Conservation (phyloP, 169 alveolate species). For the Plasmodium yoelii region DNA sequence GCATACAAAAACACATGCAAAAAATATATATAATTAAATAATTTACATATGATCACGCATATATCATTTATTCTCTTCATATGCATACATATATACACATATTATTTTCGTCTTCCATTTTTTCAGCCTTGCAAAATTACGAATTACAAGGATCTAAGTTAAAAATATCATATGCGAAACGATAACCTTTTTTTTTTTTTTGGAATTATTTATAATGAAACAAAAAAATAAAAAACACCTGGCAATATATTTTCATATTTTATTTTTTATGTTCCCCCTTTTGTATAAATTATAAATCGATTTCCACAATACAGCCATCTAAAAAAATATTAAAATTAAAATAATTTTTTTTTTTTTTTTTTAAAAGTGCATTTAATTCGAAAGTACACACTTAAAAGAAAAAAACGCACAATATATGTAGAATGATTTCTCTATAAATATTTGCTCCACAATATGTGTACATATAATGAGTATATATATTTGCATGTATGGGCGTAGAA, state of each 20-base stretch:
- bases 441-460: no score
- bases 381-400: constrained; percentile 1
- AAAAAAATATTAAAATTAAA: constrained; percentile 35
- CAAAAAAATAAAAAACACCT: neutral
- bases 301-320: constrained; percentile 74
- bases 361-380: neutral
- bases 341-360: neutral
- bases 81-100: neutral
- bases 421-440: neutral
- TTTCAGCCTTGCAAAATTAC: constrained; percentile 76
- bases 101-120: constrained; percentile 4
- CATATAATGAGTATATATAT: neutral
- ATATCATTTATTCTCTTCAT: no score
- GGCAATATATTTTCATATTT: constrained; percentile 1
- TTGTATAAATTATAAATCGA: constrained; percentile 62
- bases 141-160: constrained; percentile 62
- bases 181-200: constrained; percentile 1
- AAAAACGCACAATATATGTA: constrained; percentile 2
- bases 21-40: no score
- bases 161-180: constrained; percentile 73
- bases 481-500: neutral
- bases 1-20: no score
- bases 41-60: no score
- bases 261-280: constrained; percentile 35
- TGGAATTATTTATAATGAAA: no score